A percentile compares a stretch with the other conserved stretches of the same genome.
phyloP scores from a whole-genome alignment of 768 basidiomycete genomes.

The Serendipita sp. region DNA sequence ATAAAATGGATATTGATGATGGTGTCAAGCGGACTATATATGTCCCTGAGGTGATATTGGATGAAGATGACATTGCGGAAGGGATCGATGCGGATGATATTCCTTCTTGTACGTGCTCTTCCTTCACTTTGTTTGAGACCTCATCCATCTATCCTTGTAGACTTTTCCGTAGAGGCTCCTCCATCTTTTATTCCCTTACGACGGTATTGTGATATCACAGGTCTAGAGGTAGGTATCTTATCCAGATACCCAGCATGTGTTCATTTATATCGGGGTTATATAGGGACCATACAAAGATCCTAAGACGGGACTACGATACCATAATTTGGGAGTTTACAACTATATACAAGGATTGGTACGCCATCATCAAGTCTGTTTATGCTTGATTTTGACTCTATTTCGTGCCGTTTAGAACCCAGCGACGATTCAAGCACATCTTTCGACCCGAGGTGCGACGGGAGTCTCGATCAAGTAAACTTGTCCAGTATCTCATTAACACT shows the following conservation, averaged over 20 bases:
- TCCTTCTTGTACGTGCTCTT: conserved; percentile 44
- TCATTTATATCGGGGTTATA: neutral
- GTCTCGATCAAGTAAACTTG: neutral
- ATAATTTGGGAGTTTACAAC: conserved; percentile 79
- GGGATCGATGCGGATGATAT: conserved; percentile 33
- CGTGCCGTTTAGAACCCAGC: neutral
- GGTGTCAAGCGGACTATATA: conserved; percentile 16
- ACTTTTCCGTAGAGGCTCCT: conserved; percentile 70
- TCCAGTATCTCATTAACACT: too few relatives aligned
- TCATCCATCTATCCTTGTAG: too few relatives aligned
- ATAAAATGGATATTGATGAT: conserved; percentile 40
- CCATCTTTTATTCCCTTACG: conserved; percentile 63
- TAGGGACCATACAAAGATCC: conserved; percentile 79
- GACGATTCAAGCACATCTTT: neutral
- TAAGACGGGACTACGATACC: conserved; percentile 60
- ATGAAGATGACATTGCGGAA: conserved; percentile 4
- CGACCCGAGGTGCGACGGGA: neutral
- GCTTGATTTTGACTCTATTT: neutral
- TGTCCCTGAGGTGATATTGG: conserved; percentile 6
- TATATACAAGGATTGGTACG: conserved; percentile 58
- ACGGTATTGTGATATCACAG: conserved; percentile 77
- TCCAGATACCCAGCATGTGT: neutral
- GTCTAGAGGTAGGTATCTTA: conserved; percentile 42
- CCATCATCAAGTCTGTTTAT: neutral
- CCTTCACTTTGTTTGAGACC: neutral